Conservation (phyloP, 768 basidiomycete genomes). For the Paxillus ammoniavirescens region DNA sequence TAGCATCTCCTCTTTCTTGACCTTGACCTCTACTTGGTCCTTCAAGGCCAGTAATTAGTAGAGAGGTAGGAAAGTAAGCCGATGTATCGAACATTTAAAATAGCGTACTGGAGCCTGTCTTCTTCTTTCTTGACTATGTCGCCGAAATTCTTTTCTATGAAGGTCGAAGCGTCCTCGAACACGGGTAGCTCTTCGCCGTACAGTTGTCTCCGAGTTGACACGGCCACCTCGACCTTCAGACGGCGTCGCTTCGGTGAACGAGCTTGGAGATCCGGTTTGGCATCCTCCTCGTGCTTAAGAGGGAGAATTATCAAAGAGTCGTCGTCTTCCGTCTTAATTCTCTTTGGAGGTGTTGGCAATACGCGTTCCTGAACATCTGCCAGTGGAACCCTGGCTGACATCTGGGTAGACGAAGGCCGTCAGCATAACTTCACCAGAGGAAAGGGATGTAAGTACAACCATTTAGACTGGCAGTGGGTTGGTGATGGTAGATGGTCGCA, state of each 20-base stretch:
- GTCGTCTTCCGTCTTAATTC: neutral
- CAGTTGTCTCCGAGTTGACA: slow-evolving; percentile 11
- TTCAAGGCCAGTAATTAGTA: neutral
- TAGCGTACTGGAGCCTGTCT: neutral
- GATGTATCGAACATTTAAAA: neutral
- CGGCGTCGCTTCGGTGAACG: neutral
- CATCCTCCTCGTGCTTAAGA: neutral
- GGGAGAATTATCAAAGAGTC: neutral
- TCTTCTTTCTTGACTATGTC: slow-evolving; percentile 16
- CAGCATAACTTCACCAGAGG: neutral
- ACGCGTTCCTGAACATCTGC: too few species aligned
- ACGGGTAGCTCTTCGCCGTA: slow-evolving; percentile 4
- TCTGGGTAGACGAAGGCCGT: neutral
- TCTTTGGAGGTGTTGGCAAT: neutral
- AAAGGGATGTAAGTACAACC: neutral
- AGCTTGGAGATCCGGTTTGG: neutral
- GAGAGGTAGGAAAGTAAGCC: neutral
- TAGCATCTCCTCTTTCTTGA: slow-evolving; percentile 20
- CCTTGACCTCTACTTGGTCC: slow-evolving; percentile 8
- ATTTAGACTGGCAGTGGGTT: neutral
- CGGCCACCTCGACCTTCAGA: slow-evolving; percentile 5
- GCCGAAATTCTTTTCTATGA: slow-evolving; percentile 9
- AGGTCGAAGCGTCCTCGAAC: slow-evolving; percentile 6
- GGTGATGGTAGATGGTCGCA: neutral
- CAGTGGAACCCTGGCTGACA: too few species aligned